phyloP scores from a whole-genome alignment of 2,329 filamentous ascomycete species.

The Aspergillus caelatus region DNA sequence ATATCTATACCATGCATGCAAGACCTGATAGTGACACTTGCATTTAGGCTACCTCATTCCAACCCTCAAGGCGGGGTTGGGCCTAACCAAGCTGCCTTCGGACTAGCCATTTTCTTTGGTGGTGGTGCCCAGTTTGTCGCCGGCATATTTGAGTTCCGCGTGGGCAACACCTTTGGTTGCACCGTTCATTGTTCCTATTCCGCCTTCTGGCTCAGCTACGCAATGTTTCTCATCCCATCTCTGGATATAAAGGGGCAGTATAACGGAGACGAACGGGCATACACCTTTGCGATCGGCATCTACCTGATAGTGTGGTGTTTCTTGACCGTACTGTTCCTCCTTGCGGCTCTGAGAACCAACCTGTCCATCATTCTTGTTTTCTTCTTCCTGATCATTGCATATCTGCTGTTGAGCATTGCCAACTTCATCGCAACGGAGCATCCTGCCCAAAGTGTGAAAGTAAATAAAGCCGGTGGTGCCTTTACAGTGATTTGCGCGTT shows the following conservation, averaged over 20 bases:
- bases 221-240: constrained; percentile 57
- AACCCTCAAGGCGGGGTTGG: constrained; percentile 26
- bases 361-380: constrained; percentile 62
- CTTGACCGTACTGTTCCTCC: constrained; percentile 58
- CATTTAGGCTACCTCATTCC: constrained; percentile 25
- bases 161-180: constrained; percentile 66
- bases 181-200: constrained; percentile 64
- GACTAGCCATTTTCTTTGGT: constrained; percentile 33
- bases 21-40: background rate
- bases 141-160: constrained; percentile 46
- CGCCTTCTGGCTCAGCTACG: constrained; percentile 64
- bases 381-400: constrained; percentile 61
- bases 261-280: constrained; percentile 38
- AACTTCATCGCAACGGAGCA: constrained; percentile 52
- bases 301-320: constrained; percentile 65
- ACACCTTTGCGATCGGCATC: constrained; percentile 58
- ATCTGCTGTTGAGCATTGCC: constrained; percentile 59
- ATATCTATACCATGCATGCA: constrained; percentile 17
- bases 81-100: constrained; percentile 29
- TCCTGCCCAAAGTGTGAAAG: constrained; percentile 41
- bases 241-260: constrained; percentile 56
- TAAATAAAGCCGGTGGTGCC: constrained; percentile 50
- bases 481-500: constrained; percentile 43
- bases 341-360: constrained; percentile 61
- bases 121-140: constrained; percentile 30